Evolutionary conservation across 192 early-diverging fungal genomes (phyloP).

Genomic region (Linnemannia hyalina): DNA sequence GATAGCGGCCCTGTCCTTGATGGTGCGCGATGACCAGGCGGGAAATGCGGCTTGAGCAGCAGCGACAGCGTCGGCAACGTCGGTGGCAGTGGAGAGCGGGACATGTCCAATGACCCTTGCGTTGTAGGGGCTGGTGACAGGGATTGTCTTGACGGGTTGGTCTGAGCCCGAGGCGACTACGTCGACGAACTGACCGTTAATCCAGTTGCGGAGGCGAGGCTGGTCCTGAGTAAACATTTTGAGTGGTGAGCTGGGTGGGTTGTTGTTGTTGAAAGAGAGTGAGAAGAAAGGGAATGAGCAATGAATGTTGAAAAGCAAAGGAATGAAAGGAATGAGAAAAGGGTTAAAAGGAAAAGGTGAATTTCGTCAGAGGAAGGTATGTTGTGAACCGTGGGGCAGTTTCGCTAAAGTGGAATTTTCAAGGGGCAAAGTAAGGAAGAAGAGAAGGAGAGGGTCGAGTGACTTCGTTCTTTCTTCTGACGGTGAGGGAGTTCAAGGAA

Average conservation of each 20-base stretch:
- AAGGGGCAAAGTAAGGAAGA: background rate
- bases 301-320: background rate
- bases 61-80: constrained; percentile 73
- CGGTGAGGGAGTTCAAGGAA: background rate
- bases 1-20: constrained; percentile 77
- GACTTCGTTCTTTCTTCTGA: background rate
- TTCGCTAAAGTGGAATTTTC: background rate
- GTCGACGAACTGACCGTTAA: constrained; percentile 48
- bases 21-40: constrained; percentile 71
- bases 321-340: background rate
- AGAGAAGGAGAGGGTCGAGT: background rate
- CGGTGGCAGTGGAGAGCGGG: constrained; percentile 68
- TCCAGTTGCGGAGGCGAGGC: constrained; percentile 54
- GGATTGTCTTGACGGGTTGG: background rate
- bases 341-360: no score
- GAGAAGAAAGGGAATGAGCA: background rate
- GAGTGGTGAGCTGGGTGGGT: background rate
- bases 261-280: background rate
- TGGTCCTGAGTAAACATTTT: constrained; percentile 49
- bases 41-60: constrained; percentile 68
- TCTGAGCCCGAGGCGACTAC: constrained; percentile 14
- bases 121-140: constrained; percentile 74
- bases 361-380: background rate
- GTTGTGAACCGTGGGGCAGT: background rate
- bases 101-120: constrained; percentile 73